Conservation (phyloP, 164 flowering plant species). For the Pachysandra terminalis region DNA sequence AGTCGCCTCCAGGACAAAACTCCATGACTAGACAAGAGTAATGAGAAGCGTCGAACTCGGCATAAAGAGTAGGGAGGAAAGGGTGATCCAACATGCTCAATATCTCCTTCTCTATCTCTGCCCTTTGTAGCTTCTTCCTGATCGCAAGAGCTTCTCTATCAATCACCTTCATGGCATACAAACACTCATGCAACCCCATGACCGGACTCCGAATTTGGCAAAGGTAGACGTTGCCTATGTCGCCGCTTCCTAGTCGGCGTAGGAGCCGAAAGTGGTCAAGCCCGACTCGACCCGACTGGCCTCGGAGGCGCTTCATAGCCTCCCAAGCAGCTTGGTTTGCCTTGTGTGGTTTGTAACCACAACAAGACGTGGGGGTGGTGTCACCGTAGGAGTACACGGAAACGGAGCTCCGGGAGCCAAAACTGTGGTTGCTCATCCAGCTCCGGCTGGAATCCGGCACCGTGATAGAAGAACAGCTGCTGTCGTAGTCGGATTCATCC, state of each 20-base stretch:
- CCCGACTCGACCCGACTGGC: constrained; percentile 43
- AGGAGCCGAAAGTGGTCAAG: constrained; percentile 71
- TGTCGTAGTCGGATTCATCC: constrained; percentile 59
- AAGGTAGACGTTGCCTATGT: constrained; percentile 73
- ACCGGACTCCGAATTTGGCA: constrained; percentile 56
- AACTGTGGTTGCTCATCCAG: constrained; percentile 64
- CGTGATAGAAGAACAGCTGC: constrained; percentile 60
- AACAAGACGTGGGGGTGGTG: constrained; percentile 5
- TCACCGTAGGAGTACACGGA: constrained; percentile 34
- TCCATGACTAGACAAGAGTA: constrained; percentile 90
- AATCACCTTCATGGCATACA: constrained; percentile 90
- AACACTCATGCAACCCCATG: constrained; percentile 36
- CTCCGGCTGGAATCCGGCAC: constrained; percentile 58
- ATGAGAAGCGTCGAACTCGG: constrained; percentile 73
- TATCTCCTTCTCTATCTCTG: constrained; percentile 85
- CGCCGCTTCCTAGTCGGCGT: constrained; percentile 72
- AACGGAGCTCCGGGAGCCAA: constrained; percentile 56
- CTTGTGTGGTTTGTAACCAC: constrained; percentile 64
- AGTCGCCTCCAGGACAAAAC: constrained; percentile 87
- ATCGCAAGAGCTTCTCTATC: constrained; percentile 70
- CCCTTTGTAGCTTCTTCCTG: constrained; percentile 68
- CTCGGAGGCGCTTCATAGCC: constrained; percentile 52
- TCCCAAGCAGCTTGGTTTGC: constrained; percentile 80
- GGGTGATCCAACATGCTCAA: constrained; percentile 81
- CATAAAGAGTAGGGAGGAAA: constrained; percentile 76